These are phyloP conservation scores for Selenicereus undatus DNA, from an alignment of 148 eudicot species.

Conservation along the genomic window DNA sequence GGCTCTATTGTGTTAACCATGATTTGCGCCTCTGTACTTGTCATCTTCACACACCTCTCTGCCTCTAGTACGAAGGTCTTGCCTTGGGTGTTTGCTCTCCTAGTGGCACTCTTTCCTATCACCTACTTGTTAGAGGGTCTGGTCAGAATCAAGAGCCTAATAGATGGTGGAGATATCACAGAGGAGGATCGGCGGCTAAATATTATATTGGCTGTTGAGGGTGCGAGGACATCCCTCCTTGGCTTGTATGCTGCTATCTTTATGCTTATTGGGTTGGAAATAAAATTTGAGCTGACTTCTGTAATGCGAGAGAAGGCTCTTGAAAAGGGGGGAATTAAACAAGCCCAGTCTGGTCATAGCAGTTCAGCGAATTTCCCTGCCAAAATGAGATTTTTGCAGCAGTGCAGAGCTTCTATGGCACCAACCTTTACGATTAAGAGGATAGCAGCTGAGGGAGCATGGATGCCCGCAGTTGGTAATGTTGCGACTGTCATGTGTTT, in stretches of 20 bases:
- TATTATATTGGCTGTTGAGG: conserved; percentile 81
- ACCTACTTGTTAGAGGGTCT: conserved; percentile 91
- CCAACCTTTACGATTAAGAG: conserved; percentile 73
- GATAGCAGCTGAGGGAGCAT: conserved; percentile 92
- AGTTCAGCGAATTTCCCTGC: conserved; percentile 53
- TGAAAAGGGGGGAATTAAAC: conserved; percentile 66
- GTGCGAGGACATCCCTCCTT: conserved; percentile 91
- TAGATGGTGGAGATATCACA: conserved; percentile 49
- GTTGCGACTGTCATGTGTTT: conserved; percentile 94
- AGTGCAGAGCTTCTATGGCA: conserved; percentile 66
- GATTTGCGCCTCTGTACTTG: conserved; percentile 81
- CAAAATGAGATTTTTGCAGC: conserved; percentile 88
- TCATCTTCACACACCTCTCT: conserved; percentile 84
- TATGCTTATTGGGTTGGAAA: conserved; percentile 91
- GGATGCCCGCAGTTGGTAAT: conserved; percentile 99
- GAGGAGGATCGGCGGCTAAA: conserved; percentile 70
- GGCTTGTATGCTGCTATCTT: conserved; percentile 96
- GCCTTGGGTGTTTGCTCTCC: conserved; percentile 96
- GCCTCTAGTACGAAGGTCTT: conserved; percentile 85
- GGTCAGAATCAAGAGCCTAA: conserved; percentile 60
- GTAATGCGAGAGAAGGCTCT: conserved; percentile 66
- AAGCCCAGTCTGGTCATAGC: conserved; percentile 58
- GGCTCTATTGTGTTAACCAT: conserved; percentile 75
- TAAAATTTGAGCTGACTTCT: conserved; percentile 80
- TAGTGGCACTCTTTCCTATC: conserved; percentile 98